phyloP scores from a whole-genome alignment of 2,329 filamentous ascomycete genomes.

The Fusarium staphyleae region DNA sequence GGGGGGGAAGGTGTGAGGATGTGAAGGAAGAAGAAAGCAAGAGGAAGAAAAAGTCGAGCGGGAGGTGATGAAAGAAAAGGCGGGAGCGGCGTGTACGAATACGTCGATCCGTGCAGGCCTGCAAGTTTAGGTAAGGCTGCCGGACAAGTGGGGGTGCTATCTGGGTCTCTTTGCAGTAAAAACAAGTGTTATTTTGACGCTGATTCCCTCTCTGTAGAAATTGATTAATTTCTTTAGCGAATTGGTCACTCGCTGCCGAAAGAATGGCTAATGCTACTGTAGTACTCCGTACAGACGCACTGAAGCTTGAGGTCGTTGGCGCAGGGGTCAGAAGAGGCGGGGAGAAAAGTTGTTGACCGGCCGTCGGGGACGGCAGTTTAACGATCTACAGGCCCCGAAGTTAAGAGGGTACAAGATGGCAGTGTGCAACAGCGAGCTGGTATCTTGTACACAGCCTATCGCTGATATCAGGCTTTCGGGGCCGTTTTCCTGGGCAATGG shows the following conservation, averaged over 20 bases:
- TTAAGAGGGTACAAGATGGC: constrained; percentile 27
- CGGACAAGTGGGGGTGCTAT: constrained; percentile 33
- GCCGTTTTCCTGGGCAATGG: constrained; percentile 21
- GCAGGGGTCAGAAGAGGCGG: neutral
- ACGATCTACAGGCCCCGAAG: constrained; percentile 16
- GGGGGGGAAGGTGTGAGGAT: constrained; percentile 14
- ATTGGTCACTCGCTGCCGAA: too few species aligned
- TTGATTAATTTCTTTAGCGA: too few species aligned
- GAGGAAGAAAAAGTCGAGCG: constrained; percentile 42
- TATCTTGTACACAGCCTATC: constrained; percentile 32
- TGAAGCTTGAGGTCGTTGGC: too few species aligned
- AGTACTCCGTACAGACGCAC: too few species aligned
- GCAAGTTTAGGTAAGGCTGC: constrained; percentile 1
- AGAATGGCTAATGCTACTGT: too few species aligned
- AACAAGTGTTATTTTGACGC: too few species aligned
- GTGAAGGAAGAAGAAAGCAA: constrained; percentile 35
- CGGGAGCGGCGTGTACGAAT: constrained; percentile 43
- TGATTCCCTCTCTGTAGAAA: too few species aligned
- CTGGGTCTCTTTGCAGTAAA: too few species aligned
- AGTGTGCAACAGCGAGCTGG: constrained; percentile 6
- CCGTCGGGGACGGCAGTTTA: constrained; percentile 30
- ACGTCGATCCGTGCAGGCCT: constrained; percentile 34
- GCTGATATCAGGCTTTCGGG: constrained; percentile 26
- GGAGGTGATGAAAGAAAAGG: constrained; percentile 43
- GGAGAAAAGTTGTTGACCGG: constrained; percentile 31